These are phyloP conservation scores for Nemania sp. DNA, from an alignment of 2,329 filamentous ascomycete species.

Conservation along the genomic window DNA sequence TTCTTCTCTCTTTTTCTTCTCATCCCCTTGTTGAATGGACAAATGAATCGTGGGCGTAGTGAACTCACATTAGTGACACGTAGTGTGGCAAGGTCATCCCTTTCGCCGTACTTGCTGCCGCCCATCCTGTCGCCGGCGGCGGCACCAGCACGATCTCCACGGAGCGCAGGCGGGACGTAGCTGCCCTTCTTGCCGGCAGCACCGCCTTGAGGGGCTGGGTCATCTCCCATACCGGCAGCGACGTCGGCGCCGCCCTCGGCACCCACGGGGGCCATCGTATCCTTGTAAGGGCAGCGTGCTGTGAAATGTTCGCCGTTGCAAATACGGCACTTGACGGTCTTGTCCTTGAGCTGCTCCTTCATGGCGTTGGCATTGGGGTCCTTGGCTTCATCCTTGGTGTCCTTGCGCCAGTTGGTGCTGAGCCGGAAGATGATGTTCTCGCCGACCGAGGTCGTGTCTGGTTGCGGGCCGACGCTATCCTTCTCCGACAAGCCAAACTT, in stretches of 20 bases:
- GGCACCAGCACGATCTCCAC: conserved; percentile 65
- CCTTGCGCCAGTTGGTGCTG: conserved; percentile 89
- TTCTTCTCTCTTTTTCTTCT: too few species aligned
- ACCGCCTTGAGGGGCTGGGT: conserved; percentile 49
- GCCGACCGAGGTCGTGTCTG: conserved; percentile 88
- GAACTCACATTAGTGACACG: conserved; percentile 93
- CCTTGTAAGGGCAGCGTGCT: conserved; percentile 98
- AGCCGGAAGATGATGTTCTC: conserved; percentile 99
- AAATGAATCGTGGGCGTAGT: conserved; percentile 1
- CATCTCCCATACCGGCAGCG: conserved; percentile 59
- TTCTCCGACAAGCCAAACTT: conserved; percentile 94
- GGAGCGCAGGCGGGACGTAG: conserved; percentile 92
- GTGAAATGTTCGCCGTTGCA: conserved; percentile 99
- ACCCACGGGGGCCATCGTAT: conserved; percentile 92
- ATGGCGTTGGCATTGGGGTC: conserved; percentile 72
- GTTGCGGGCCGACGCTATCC: conserved; percentile 78
- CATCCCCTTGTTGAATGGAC: too few species aligned
- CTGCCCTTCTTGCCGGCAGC: conserved; percentile 71
- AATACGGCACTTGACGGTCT: conserved; percentile 99
- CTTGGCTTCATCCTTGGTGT: conserved; percentile 78
- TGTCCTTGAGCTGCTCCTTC: conserved; percentile 90
- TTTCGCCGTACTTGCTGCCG: conserved; percentile 83
- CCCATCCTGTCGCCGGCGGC: conserved; percentile 80
- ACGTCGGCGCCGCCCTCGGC: conserved; percentile 56
- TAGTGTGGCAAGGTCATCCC: conserved; percentile 94